phyloP scores from a whole-genome alignment of 1,284 basidiomycete species.

The Moesziomyces globuligerus region DNA sequence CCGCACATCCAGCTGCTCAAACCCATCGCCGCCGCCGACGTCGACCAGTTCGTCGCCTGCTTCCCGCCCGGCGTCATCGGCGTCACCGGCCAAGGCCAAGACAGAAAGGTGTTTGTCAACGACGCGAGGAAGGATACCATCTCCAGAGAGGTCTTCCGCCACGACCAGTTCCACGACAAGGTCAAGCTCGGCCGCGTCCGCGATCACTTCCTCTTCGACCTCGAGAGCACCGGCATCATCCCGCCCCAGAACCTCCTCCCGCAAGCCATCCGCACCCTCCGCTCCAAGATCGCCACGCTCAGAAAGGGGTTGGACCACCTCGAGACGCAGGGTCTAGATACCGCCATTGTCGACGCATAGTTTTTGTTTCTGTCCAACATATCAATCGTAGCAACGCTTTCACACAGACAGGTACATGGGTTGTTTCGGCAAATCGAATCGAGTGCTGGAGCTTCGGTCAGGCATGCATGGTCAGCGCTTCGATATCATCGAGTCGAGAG shows the following conservation, averaged over 20 bases:
- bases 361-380: too few species aligned
- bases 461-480: too few species aligned
- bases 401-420: too few species aligned
- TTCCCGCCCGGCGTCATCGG: constrained; percentile 90
- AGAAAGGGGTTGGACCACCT: constrained; percentile 58
- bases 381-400: too few species aligned
- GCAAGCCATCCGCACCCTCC: constrained; percentile 84
- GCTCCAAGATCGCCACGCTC: constrained; percentile 76
- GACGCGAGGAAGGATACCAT: constrained; percentile 87
- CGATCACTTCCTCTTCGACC: constrained; percentile 92
- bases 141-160: constrained; percentile 88
- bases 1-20: constrained; percentile 84
- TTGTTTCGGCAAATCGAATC: too few species aligned
- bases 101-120: constrained; percentile 74
- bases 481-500: too few species aligned
- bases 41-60: constrained; percentile 83
- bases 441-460: too few species aligned
- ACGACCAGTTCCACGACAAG: constrained; percentile 87
- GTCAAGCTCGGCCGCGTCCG: constrained; percentile 86
- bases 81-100: constrained; percentile 72
- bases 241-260: constrained; percentile 83
- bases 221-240: constrained; percentile 91
- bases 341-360: constrained; percentile 13
- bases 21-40: constrained; percentile 74
- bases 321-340: constrained; percentile 36